Evolutionary conservation across 2,329 filamentous ascomycete genomes (phyloP), one percentile per base, ranked within the genome.

Genomic region (Ophiognomonia clavigignenti-juglandacearum): DNA sequence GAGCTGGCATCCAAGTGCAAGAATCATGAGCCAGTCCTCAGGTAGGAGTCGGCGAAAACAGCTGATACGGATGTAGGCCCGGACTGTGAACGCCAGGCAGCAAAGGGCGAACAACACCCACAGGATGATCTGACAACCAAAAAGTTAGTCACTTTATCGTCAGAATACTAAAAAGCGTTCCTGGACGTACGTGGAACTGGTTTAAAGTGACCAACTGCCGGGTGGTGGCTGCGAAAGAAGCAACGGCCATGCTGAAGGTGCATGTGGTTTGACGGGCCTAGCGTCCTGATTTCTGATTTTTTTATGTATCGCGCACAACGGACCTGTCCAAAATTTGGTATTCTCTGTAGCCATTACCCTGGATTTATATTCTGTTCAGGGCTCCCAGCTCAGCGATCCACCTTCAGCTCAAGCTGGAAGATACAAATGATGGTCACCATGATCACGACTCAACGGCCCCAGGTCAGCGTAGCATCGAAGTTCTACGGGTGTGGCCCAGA

Each of bases 11-110:
- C 9, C 37, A 9, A 59, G 37, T 1, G 50, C 50, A 3, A 51
- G 2, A 3, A 57, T 20, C 54, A 59, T 57, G 9, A 57, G 37
- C 9, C 42, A 57, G 39, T 59, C 56, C 14, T 57, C 57, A 6
- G 50, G 1, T 3, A 56, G 18, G 6, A 56, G 22, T 1, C 50
- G 48, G 4, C 45, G 48, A 44, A 57, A 59, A 38, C 51, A 57
- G 10, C 37, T 29, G 8, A 26, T 40, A 4, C 57, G 48, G 23
- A 57, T 50, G 13, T 44, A 48, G 1, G 34, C 34, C 6, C 34
- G 34, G 34, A 19, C 13, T 4, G 34, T 13, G 34, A 36, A 36
- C 6, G 34, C 18, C 13, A 36, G 19, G 6, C 9, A 14, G 14
- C 34, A 36, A 19, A 36, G 18, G n/a, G 19, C 4, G 34, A 36